phyloP scores from a whole-genome alignment of 305 asterid species.

The Coffea humblotiana region DNA sequence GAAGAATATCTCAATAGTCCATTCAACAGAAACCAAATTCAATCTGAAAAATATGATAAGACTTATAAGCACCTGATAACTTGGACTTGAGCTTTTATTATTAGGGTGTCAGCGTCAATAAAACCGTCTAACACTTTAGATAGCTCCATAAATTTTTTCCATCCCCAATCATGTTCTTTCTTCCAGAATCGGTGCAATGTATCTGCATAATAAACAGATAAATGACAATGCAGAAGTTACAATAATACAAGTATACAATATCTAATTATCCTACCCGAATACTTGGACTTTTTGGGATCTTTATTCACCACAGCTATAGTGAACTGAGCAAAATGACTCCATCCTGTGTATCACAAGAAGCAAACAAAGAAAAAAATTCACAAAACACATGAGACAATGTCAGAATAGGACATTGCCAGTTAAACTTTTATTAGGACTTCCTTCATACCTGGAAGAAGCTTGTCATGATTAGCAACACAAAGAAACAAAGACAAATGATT shows the following conservation, averaged over 20 bases:
- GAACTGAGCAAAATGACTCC: constrained; percentile 99
- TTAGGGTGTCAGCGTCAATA: constrained; percentile 79
- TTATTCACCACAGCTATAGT: constrained; percentile 95
- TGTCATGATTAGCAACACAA: constrained; percentile 97
- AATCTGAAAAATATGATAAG: background rate
- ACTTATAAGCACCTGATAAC: constrained; percentile 65
- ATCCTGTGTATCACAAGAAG: constrained; percentile 48
- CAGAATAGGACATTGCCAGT: constrained; percentile 4
- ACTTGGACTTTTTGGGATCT: constrained; percentile 93
- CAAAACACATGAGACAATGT: constrained; percentile 12
- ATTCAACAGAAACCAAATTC: background rate
- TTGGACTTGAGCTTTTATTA: constrained; percentile 94
- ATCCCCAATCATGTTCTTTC: constrained; percentile 99
- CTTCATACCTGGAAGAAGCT: constrained; percentile 89
- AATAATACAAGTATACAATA: background rate
- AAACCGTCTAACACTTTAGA: constrained; percentile 87
- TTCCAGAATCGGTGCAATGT: constrained; percentile 95
- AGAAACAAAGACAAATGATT: constrained; percentile 96
- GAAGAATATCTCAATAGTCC: background rate
- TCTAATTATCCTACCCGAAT: constrained; percentile 61
- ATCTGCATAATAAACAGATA: constrained; percentile 43
- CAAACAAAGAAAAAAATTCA: no score
- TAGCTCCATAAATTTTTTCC: constrained; percentile 99
- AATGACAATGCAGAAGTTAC: background rate
- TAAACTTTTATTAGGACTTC: background rate